Evolutionary conservation across 139 green algal species (phyloP), one percentile per base, ranked within the genome.

Genomic region (Micractinium sp.): DNA sequence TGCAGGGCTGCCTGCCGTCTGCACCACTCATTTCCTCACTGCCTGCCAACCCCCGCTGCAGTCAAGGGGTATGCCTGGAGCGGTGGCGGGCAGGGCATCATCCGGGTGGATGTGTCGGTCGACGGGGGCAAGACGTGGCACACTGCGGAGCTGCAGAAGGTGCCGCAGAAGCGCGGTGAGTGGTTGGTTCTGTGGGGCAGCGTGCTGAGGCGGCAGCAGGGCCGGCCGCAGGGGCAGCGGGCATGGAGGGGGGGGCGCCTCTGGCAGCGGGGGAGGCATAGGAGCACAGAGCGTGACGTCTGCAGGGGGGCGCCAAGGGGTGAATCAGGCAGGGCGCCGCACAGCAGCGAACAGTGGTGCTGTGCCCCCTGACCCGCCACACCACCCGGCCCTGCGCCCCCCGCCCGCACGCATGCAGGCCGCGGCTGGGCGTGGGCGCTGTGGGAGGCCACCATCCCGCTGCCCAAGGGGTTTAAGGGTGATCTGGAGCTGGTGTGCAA

Each of bases 101-200:
- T 97, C 33, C 90, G 96, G 0, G 96, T 98, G 36, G 97, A 99
- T 86, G 96, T 98, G 25, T 96, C 94, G 0, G 87, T 87, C 0
- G 97, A 99, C 81, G 94, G 92, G 22, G 97, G 97, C 47, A 90
- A 93, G 76, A 96, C 92, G 1, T 99, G 97, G 97, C 56, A 91
- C 31, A 88, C 79, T 15, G 93, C 93, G 3, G 35, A 87, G 73
- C 90, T 95, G 69, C 25, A 87, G 3, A 86, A 85, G 27, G 87
- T 90, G 38, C 41, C 61, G 33, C 83, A 90, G 84, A 82, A 89
- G 63, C 39, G 71, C 67, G 88, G 81, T 84, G 81, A 33, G 81
- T 35, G 33, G 60, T 31, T 12, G 47, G 38, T 13, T 67, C 7
- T n/a, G 38, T 16, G 39, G 38, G 67, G 41, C 41, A 14, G 79